Evolutionary conservation across 106 monocot genomes (phyloP).

Genomic region (Alisma plantagoaquatica): DNA sequence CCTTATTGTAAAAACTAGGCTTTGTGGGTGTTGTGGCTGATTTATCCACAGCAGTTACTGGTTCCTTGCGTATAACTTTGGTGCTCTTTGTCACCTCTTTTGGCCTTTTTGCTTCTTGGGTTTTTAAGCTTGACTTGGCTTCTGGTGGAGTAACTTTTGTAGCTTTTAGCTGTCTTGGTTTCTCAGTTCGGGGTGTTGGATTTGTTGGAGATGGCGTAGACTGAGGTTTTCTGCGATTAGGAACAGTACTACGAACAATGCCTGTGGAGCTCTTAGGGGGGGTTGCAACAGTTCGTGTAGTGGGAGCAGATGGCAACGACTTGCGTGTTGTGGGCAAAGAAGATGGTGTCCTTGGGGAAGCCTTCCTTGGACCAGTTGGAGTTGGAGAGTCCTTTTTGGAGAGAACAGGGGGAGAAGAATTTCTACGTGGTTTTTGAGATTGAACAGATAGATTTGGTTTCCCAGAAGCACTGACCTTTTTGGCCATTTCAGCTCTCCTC

Average conservation of each 20-base stretch:
- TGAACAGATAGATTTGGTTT: conserved; percentile 29
- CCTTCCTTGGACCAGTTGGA: conserved; percentile 37
- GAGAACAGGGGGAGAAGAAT: conserved; percentile 66
- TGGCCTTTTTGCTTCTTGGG: conserved; percentile 36
- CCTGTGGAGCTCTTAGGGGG: conserved; percentile 31
- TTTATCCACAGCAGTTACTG: conserved; percentile 25
- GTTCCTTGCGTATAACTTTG: conserved; percentile 32
- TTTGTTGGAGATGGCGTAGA: conserved; percentile 23
- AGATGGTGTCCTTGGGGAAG: conserved; percentile 22
- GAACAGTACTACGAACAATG: conserved; percentile 6
- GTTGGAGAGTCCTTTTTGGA: conserved; percentile 54
- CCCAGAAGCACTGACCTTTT: conserved; percentile 21
- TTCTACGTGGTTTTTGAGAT: conserved; percentile 59
- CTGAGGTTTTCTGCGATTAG: conserved; percentile 33
- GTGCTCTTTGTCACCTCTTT: conserved; percentile 21
- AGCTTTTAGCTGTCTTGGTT: conserved; percentile 17
- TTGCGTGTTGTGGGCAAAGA: conserved; percentile 24
- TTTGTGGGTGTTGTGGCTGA: conserved; percentile 29
- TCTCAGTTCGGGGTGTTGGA: conserved; percentile 29
- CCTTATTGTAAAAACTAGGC: conserved; percentile 60
- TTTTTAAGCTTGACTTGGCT: conserved; percentile 28
- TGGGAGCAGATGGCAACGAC: conserved; percentile 30
- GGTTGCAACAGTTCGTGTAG: conserved; percentile 28
- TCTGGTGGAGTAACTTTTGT: conserved; percentile 22
- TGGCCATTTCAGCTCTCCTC: conserved; percentile 34